A percentile compares a stretch with the other conserved stretches of the same genome.
These are phyloP conservation scores for Emmonsiellopsis sp. DNA, from an alignment of 2,329 filamentous ascomycete genomes.

Conservation along the genomic window DNA sequence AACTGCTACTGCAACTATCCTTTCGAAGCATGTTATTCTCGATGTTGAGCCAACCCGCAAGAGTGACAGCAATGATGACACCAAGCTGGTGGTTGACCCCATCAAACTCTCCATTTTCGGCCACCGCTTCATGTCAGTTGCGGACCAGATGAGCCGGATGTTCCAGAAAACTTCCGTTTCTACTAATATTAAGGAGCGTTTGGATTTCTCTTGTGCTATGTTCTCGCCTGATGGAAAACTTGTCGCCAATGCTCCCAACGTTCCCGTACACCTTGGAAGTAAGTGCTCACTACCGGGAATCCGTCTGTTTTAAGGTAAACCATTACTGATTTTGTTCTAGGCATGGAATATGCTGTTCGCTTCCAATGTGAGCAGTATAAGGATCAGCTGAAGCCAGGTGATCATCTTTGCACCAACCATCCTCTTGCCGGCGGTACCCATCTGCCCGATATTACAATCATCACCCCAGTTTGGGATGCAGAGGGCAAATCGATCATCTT, in stretches of 20 bases:
- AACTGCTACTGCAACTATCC: slow-evolving; percentile 62
- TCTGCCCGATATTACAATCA: slow-evolving; percentile 66
- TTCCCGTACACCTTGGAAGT: slow-evolving; percentile 68
- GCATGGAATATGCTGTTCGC: slow-evolving; percentile 74
- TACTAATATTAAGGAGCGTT: slow-evolving; percentile 71
- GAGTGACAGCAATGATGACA: slow-evolving; percentile 12
- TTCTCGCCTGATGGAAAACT: slow-evolving; percentile 68
- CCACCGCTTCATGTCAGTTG: slow-evolving; percentile 50
- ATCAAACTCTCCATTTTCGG: slow-evolving; percentile 47
- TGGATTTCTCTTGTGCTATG: slow-evolving; percentile 75
- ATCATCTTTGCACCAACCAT: slow-evolving; percentile 71
- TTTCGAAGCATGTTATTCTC: slow-evolving; percentile 82
- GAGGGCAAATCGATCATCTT: slow-evolving; percentile 57
- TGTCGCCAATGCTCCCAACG: slow-evolving; percentile 61
- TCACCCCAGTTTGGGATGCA: slow-evolving; percentile 63
- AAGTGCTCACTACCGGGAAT: no score
- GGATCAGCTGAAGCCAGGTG: slow-evolving; percentile 61
- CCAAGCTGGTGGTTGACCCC: slow-evolving; percentile 41
- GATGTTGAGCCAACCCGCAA: slow-evolving; percentile 49
- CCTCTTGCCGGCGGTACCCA: slow-evolving; percentile 75
- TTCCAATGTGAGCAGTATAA: slow-evolving; percentile 70
- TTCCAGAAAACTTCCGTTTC: slow-evolving; percentile 48
- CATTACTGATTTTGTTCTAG: no score
- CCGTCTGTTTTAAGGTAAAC: no score
- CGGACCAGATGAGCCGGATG: slow-evolving; percentile 50